Evolutionary conservation across 148 eudicot species (phyloP).

Genomic region (Dianthus caryophyllus): DNA sequence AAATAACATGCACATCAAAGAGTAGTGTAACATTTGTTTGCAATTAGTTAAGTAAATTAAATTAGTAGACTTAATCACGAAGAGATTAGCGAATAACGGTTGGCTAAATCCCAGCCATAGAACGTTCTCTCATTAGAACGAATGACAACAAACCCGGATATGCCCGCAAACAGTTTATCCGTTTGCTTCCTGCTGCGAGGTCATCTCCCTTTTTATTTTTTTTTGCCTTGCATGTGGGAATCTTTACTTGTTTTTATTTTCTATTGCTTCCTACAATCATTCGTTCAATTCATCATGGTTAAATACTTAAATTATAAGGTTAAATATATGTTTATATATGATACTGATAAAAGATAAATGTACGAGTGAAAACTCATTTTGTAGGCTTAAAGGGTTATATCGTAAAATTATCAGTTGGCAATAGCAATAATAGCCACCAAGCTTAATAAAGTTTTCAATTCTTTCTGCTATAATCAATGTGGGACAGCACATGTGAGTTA

Average conservation of each 20-base stretch:
- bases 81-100: slow-evolving; percentile 1
- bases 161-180: slow-evolving; percentile 31
- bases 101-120: slow-evolving; percentile 17
- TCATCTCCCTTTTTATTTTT: slow-evolving; percentile 7
- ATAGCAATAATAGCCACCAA: too few relatives aligned
- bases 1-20: not conserved
- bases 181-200: slow-evolving; percentile 31
- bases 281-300: too few relatives aligned
- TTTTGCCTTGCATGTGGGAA: slow-evolving; percentile 28
- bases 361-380: too few relatives aligned
- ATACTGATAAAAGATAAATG: too few relatives aligned
- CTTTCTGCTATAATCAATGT: too few relatives aligned
- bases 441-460: too few relatives aligned
- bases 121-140: slow-evolving; percentile 8
- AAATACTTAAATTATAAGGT: too few relatives aligned
- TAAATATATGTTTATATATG: too few relatives aligned
- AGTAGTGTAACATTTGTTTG: slow-evolving; percentile 7
- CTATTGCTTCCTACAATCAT: not conserved
- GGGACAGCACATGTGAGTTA: too few relatives aligned
- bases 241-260: slow-evolving; percentile 12
- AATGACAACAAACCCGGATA: not conserved
- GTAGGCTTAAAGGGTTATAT: too few relatives aligned
- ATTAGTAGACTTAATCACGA: not conserved
- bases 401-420: too few relatives aligned
- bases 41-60: not conserved